Conservation (phyloP, 2,329 filamentous ascomycete species). For the Amylocarpus encephaloides region DNA sequence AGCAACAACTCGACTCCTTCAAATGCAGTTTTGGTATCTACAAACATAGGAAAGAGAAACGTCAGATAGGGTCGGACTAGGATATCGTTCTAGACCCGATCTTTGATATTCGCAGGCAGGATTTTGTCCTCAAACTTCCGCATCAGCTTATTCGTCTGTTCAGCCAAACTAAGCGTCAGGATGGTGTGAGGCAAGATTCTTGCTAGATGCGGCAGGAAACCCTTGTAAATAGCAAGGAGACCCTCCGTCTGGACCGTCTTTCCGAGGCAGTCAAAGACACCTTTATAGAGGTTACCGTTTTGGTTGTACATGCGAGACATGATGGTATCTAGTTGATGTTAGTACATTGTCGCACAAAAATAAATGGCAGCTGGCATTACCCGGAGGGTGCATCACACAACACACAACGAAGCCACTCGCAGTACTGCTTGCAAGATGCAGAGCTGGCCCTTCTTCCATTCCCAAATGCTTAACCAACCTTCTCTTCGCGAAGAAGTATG, state of each 20-base stretch:
- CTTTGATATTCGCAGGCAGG: conserved; percentile 36
- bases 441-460: conserved; percentile 82
- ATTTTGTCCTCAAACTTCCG: conserved; percentile 63
- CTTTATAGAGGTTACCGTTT: conserved; percentile 91
- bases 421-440: conserved; percentile 85
- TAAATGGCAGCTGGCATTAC: conserved; percentile 37
- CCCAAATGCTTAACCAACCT: conserved; percentile 73
- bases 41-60: conserved; percentile 10
- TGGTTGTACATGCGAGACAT: conserved; percentile 99
- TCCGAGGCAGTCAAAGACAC: conserved; percentile 84
- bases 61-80: conserved; percentile 4
- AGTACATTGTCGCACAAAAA: conserved; percentile 5
- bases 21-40: conserved; percentile 22
- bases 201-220: conserved; percentile 89
- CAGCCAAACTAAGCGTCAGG: conserved; percentile 83
- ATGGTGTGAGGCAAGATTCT: conserved; percentile 94
- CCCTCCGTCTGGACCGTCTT: conserved; percentile 92
- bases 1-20: conserved; percentile 11
- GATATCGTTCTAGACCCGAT: conserved; percentile 18
- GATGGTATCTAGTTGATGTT: conserved; percentile 64
- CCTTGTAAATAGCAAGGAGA: conserved; percentile 91
- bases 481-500: conserved; percentile 96
- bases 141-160: conserved; percentile 95
- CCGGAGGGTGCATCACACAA: conserved; percentile 94
- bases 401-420: conserved; percentile 94